Evolutionary conservation across 192 early-diverging fungal species (phyloP).

Genomic region (Mortierella alpina): DNA sequence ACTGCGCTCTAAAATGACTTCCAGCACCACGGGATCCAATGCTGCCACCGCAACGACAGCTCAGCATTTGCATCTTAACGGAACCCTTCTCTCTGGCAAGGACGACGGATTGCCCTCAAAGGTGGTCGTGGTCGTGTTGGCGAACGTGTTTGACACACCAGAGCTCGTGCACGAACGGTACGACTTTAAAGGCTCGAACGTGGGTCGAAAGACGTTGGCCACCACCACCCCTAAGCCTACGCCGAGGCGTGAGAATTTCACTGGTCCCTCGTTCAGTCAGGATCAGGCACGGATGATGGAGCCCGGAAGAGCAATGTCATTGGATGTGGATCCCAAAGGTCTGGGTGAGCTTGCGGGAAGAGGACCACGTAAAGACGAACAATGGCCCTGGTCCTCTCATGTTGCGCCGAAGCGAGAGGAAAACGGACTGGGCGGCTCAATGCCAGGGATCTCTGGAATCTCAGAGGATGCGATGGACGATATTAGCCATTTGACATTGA

Average conservation of each 20-base stretch:
- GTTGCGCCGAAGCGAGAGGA: too few species aligned
- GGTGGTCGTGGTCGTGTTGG: slow-evolving; percentile 40
- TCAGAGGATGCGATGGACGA: neutral
- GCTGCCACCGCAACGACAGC: slow-evolving; percentile 12
- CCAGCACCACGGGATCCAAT: neutral
- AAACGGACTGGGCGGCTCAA: neutral
- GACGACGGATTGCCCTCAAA: slow-evolving; percentile 40
- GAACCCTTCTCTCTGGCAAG: slow-evolving; percentile 28
- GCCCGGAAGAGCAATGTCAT: too few species aligned
- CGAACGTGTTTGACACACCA: slow-evolving; percentile 48
- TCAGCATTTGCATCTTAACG: slow-evolving; percentile 41
- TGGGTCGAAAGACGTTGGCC: slow-evolving; percentile 35
- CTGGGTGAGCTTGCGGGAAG: too few species aligned
- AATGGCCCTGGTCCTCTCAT: too few species aligned
- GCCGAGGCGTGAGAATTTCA: neutral
- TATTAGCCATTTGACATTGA: slow-evolving; percentile 41
- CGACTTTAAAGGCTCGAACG: slow-evolving; percentile 49
- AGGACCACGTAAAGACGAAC: too few species aligned
- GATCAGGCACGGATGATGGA: too few species aligned
- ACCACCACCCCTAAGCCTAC: neutral
- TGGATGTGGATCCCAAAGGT: too few species aligned
- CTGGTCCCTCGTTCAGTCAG: neutral
- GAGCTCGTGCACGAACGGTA: slow-evolving; percentile 48
- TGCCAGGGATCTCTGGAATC: neutral
- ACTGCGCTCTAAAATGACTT: neutral